Base-by-base conservation (phyloP, 2,329 filamentous ascomycete species). In the Scytalidium lignicola region DNA sequence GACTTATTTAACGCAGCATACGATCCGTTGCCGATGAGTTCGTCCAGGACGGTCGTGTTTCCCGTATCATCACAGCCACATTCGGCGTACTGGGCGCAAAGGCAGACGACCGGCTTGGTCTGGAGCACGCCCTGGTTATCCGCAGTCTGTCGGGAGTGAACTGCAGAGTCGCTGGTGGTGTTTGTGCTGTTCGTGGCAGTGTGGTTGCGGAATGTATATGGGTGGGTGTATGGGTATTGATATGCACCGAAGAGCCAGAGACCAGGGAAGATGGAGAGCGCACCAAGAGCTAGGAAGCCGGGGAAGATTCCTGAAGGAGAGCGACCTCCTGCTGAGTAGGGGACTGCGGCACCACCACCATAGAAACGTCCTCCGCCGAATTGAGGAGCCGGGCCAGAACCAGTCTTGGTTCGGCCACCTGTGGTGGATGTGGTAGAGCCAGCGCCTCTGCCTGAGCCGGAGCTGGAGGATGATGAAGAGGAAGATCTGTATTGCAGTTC, bases 41-140 rank as follows among this genome's bases (percentile, higher is more conserved):
- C 73, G 54, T 78, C 69, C 51, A 86, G 68, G 63, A 84, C 86
- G 0, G 73, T 67, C n/a, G 66, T 71, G 55, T 81, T 72, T 50
- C 75, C 73, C 57, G 82, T 84, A 48, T 87, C 82, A 51, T 91
- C 86, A 62, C 86, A 90, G 5, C 81, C 78, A 59, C 86, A 90
- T 17, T 73, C 72, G 1, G 60, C 61, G 57, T 76, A 74, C 29
- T 71, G 60, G 46, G 72, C 74, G 66, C 85, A 89, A 21, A 80
- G 66, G 61, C 85, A 89, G 2, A 69, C 63, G 1, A 87, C 79
- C 0, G 79, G 76, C 51, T 80, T 74, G 8, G 73, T 80, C 71
- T 83, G 76, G 71, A 80, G 82, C 59, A 55, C 58, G 21, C 70
- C 58, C 10, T 32, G 32, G 15, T 65, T 43, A 61, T 61, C 39